Percentiles rank a stretch among this genome's conserved stretches.
These are phyloP conservation scores for Ascochyta lentis DNA, from an alignment of 2,329 filamentous ascomycete species.

Conservation along the genomic window DNA sequence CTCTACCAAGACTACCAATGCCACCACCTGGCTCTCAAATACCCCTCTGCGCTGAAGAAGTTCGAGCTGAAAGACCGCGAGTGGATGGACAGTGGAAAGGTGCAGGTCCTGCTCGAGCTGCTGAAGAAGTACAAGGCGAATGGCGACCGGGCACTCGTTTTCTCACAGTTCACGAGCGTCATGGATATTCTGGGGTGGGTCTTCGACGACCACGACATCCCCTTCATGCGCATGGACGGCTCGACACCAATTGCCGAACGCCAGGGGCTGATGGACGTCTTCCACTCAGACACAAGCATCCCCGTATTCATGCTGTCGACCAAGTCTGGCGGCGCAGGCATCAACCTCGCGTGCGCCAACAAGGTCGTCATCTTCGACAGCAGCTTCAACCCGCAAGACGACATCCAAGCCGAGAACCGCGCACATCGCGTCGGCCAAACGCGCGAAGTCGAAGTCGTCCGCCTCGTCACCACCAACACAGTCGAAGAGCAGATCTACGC, in stretches of 20 bases:
- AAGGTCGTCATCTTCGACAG: slow-evolving; percentile 98
- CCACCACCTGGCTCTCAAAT: slow-evolving; percentile 62
- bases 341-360: slow-evolving; percentile 94
- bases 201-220: slow-evolving; percentile 73
- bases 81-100: slow-evolving; percentile 82
- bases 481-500: slow-evolving; percentile 94
- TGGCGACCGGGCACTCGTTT: slow-evolving; percentile 87
- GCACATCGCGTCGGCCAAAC: slow-evolving; percentile 94
- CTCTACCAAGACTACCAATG: slow-evolving; percentile 68
- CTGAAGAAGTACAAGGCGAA: slow-evolving; percentile 75
- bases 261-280: slow-evolving; percentile 87
- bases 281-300: slow-evolving; percentile 76
- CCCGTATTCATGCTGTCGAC: slow-evolving; percentile 93
- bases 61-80: slow-evolving; percentile 66
- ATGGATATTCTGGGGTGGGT: slow-evolving; percentile 90
- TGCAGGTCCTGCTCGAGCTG: slow-evolving; percentile 79
- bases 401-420: slow-evolving; percentile 97
- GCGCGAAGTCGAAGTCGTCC: slow-evolving; percentile 86
- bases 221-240: slow-evolving; percentile 87
- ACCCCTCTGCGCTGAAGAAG: slow-evolving; percentile 59
- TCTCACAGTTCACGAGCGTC: slow-evolving; percentile 91
- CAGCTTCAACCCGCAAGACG: slow-evolving; percentile 97
- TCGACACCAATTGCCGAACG: slow-evolving; percentile 81
- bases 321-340: slow-evolving; percentile 92
- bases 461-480: slow-evolving; percentile 79